Evolutionary conservation across 1,284 basidiomycete species (phyloP).

Genomic region (Marasmius tenuissimus): DNA sequence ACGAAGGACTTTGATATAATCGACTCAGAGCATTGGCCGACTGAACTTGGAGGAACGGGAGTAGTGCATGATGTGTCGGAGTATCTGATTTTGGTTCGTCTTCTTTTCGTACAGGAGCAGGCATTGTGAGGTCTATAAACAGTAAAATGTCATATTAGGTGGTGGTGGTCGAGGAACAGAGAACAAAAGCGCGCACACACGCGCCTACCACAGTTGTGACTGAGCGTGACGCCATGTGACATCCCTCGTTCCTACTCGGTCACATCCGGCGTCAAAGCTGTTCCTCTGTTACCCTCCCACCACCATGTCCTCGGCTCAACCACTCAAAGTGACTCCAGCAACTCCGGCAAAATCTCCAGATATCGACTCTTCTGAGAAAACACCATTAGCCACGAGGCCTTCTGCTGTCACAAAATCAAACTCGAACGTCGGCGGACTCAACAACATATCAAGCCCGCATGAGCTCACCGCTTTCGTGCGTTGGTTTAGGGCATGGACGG

Average conservation of each 20-base stretch:
- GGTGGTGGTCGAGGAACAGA: too few species aligned
- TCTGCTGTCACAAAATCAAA: slow-evolving; percentile 31
- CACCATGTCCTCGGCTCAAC: slow-evolving; percentile 41
- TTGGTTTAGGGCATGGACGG: slow-evolving; percentile 16
- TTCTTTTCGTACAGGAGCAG: slow-evolving; percentile 7
- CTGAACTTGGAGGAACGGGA: slow-evolving; percentile 85
- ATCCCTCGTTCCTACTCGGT: not conserved
- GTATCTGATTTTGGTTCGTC: not conserved
- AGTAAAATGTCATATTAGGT: too few species aligned
- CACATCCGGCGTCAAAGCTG: not conserved
- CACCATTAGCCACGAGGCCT: slow-evolving; percentile 40
- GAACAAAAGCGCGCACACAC: not conserved
- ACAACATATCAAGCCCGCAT: slow-evolving; percentile 78
- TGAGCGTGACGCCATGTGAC: not conserved
- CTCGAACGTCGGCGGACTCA: slow-evolving; percentile 37
- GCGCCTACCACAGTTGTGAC: not conserved
- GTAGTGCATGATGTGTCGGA: slow-evolving; percentile 55
- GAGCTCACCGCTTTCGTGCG: slow-evolving; percentile 81
- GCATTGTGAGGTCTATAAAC: slow-evolving; percentile 8
- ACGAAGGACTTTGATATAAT: slow-evolving; percentile 87
- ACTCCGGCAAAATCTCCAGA: slow-evolving; percentile 47
- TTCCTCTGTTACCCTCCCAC: not conserved
- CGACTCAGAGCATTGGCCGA: slow-evolving; percentile 82
- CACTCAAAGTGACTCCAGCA: slow-evolving; percentile 54
- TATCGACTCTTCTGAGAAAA: slow-evolving; percentile 41